Evolutionary conservation across 116 monocot species (phyloP).

Genomic region (Zostera marina): DNA sequence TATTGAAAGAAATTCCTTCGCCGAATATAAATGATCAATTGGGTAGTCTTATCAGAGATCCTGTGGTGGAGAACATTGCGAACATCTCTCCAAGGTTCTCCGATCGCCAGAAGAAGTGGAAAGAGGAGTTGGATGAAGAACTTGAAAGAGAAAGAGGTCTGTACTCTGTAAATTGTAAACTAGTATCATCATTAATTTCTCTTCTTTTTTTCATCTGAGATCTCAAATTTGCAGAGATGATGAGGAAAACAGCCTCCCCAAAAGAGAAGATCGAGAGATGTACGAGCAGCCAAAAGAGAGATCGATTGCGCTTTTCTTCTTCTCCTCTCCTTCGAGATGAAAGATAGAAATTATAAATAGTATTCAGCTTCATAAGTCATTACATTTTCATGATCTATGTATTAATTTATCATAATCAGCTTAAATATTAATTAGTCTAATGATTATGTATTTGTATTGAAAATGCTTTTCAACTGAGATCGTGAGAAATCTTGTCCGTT

Average conservation of each 20-base stretch:
- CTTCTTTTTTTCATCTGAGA: too few relatives aligned
- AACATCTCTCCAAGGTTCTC: slow-evolving; percentile 31
- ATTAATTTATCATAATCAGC: too few relatives aligned
- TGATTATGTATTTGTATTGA: too few relatives aligned
- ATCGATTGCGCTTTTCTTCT: slow-evolving; percentile 22
- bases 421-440: too few relatives aligned
- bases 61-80: slow-evolving; percentile 18
- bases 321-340: slow-evolving; percentile 24
- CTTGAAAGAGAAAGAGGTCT: slow-evolving; percentile 69
- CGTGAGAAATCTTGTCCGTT: too few relatives aligned
- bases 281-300: slow-evolving; percentile 24
- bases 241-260: slow-evolving; percentile 40
- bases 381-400: too few relatives aligned
- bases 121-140: slow-evolving; percentile 73
- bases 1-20: slow-evolving; percentile 45
- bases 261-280: slow-evolving; percentile 26
- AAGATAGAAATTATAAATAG: not conserved
- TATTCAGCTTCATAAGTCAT: too few relatives aligned
- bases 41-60: slow-evolving; percentile 26
- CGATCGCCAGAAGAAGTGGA: slow-evolving; percentile 53
- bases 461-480: too few relatives aligned
- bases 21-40: slow-evolving; percentile 32
- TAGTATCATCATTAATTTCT: not conserved
- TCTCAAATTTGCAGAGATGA: slow-evolving; percentile 32
- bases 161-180: not conserved